Evolutionary conservation across 1,284 basidiomycete species (phyloP), one percentile per base, ranked within the genome.

Genomic region (Puccinia hordei): DNA sequence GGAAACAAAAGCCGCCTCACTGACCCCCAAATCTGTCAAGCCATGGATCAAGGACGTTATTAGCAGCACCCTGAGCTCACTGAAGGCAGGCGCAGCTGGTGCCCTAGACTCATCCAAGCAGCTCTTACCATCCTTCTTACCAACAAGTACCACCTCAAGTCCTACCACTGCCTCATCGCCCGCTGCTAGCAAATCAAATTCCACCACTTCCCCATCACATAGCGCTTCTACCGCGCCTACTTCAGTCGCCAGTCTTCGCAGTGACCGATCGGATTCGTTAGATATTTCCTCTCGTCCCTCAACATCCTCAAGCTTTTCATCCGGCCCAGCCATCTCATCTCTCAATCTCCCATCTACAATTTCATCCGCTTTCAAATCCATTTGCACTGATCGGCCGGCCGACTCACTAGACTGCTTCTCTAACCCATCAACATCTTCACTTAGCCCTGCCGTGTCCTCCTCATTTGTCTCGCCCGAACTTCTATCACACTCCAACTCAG

Each of bases 21-120:
- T 24, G 38, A 6, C 33, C 10, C 13, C 17, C 19, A 19, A 46
- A 27, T 0, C 72, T 2, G 75, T 77, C 63, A 68, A 46, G 30
- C 75, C 75, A 38, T 69, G 65, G 75, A 41, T 77, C 38, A 77
- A 57, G 49, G 63, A 66, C 1, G 75, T 77, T 38, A 63, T 77
- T n/a, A 65, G 49, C 75, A 77, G 38, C 27, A 44, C 75, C 10
- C 24, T 77, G 9, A 38, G 22, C 63, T 68, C 75, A 33, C 51
- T 77, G 3, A 44, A 38, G 24, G 33, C 30, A n/a, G 46, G 61
- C 19, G 44, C 75, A 9, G 24, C 61, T 12, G 27, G 44, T 19
- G 27, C 53, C 30, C 38, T 66, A 35, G 33, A 63, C 30, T 66
- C 61, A 33, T 53, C 49, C 27, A 77, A 63, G 59, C 73, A 61